These are phyloP conservation scores for Penicillium sp. DNA, from an alignment of 2,329 filamentous ascomycete genomes.

Conservation along the genomic window DNA sequence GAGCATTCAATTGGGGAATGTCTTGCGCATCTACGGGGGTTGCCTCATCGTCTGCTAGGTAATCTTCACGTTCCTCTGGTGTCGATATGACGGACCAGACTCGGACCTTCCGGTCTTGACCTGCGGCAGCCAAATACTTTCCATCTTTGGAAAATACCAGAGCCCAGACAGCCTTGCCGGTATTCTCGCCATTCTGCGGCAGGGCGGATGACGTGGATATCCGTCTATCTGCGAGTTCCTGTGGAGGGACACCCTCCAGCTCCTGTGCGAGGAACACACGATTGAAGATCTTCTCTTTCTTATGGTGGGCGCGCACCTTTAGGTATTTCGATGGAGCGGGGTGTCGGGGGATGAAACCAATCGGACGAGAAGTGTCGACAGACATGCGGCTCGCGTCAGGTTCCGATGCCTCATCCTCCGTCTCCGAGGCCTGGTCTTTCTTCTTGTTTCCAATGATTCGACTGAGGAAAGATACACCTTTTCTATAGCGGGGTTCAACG, in stretches of 20 bases:
- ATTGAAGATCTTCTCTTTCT: conserved; percentile 79
- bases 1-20: conserved; percentile 74
- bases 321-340: conserved; percentile 92
- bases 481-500: conserved; percentile 55
- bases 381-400: conserved; percentile 71
- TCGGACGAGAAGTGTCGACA: conserved; percentile 73
- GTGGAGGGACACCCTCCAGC: conserved; percentile 58
- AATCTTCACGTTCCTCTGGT: conserved; percentile 71
- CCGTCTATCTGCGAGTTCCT: conserved; percentile 32
- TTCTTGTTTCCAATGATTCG: conserved; percentile 78
- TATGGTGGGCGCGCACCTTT: conserved; percentile 77
- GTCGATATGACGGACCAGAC: conserved; percentile 88
- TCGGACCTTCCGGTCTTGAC: conserved; percentile 80
- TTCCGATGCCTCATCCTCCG: conserved; percentile 67
- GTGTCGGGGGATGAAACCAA: conserved; percentile 82
- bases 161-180: conserved; percentile 79
- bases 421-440: conserved; percentile 58
- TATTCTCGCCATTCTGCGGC: conserved; percentile 26
- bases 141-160: conserved; percentile 92
- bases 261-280: conserved; percentile 91
- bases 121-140: conserved; percentile 86
- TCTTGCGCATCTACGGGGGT: conserved; percentile 47
- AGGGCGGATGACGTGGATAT: conserved; percentile 25
- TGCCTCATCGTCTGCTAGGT: conserved; percentile 70
- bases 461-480: conserved; percentile 87